Evolutionary conservation across 345 rosid species (phyloP).

Genomic region (Noccaea bulbosa): DNA sequence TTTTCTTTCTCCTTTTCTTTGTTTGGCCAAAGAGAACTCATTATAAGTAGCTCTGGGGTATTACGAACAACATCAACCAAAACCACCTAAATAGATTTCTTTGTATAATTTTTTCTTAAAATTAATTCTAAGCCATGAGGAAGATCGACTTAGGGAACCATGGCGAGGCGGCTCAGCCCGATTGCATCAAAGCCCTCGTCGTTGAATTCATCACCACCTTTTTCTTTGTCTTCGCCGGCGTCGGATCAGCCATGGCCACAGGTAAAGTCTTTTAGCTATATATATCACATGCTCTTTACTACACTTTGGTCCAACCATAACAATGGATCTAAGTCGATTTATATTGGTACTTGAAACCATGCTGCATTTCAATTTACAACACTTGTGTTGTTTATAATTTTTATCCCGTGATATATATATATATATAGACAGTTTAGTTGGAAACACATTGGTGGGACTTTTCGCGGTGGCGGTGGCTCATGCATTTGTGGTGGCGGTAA

Average conservation of each 20-base stretch:
- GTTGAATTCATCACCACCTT: constrained; percentile 88
- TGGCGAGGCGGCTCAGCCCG: constrained; percentile 64
- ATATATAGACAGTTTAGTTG: constrained; percentile 59
- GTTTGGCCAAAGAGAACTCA: background rate
- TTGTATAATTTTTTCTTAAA: background rate
- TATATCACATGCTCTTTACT: background rate
- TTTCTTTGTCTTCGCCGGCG: constrained; percentile 82
- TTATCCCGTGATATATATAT: background rate
- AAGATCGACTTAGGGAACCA: constrained; percentile 69
- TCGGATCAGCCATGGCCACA: constrained; percentile 79
- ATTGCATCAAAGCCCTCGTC: constrained; percentile 74
- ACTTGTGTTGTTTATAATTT: background rate
- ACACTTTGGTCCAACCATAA: background rate
- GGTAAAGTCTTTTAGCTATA: constrained; percentile 44
- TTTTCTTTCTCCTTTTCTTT: background rate
- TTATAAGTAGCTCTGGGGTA: constrained; percentile 17
- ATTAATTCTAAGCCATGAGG: constrained; percentile 47
- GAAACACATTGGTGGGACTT: constrained; percentile 60
- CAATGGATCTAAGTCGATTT: background rate
- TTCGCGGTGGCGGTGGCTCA: constrained; percentile 80
- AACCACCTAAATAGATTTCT: background rate
- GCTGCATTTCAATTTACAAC: background rate
- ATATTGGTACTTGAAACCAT: background rate
- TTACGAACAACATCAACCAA: background rate
- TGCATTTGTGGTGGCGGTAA: constrained; percentile 80